Conservation (phyloP, 2,329 filamentous ascomycete genomes). For the Alternaria triticina region DNA sequence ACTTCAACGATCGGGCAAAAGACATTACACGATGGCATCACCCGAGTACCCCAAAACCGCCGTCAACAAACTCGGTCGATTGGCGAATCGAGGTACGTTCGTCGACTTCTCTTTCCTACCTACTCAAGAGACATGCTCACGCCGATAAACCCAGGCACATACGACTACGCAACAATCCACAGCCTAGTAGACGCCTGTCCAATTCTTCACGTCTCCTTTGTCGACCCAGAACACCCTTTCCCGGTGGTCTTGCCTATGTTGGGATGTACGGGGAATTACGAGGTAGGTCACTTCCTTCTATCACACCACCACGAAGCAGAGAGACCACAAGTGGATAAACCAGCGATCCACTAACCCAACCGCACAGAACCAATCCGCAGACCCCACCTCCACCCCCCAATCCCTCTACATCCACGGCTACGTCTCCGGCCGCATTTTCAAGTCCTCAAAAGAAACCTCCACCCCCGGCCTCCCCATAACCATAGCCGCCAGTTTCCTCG, state of each 20-base stretch:
- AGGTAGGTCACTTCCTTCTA: background rate
- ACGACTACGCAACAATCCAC: slow-evolving; percentile 47
- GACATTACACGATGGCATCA: slow-evolving; percentile 4
- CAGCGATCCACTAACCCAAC: background rate
- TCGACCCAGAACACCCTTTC: slow-evolving; percentile 61
- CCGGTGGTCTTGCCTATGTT: slow-evolving; percentile 49
- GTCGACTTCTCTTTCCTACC: too few species aligned
- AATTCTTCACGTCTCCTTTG: slow-evolving; percentile 47
- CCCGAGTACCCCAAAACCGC: slow-evolving; percentile 33
- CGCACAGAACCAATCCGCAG: slow-evolving; percentile 55
- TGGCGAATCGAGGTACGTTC: slow-evolving; percentile 35
- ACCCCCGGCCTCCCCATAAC: background rate
- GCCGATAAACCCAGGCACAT: slow-evolving; percentile 24
- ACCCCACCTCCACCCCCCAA: slow-evolving; percentile 60
- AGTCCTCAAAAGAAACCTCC: background rate
- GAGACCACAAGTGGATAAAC: too few species aligned
- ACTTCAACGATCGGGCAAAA: background rate
- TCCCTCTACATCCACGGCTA: slow-evolving; percentile 47
- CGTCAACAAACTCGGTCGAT: slow-evolving; percentile 36
- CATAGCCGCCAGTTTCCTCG: slow-evolving; percentile 25
- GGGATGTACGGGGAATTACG: slow-evolving; percentile 43
- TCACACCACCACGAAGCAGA: too few species aligned
- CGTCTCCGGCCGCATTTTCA: slow-evolving; percentile 66
- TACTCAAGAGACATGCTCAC: background rate
- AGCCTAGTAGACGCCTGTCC: slow-evolving; percentile 39